These are phyloP conservation scores for Amaranthus hypochondriacus DNA, from an alignment of 148 eudicot genomes.

Conservation along the genomic window DNA sequence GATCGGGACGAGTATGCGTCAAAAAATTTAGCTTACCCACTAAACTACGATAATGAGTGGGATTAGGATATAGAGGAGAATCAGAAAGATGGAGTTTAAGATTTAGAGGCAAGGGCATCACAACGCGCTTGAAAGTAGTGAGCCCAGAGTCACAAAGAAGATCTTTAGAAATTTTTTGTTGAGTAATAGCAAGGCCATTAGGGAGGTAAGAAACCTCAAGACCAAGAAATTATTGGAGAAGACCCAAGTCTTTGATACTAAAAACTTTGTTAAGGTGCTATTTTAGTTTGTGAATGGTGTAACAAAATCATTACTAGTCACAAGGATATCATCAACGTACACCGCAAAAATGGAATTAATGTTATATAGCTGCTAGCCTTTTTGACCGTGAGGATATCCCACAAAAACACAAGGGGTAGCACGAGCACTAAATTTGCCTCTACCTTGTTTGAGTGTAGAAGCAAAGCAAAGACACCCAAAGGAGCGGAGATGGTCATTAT, in stretches of 20 bases:
- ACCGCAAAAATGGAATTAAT: neutral
- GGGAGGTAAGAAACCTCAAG: neutral
- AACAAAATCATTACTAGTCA: neutral
- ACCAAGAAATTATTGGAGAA: neutral
- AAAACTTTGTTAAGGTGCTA: neutral
- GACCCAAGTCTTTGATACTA: conserved; percentile 9
- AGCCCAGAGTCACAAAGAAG: neutral
- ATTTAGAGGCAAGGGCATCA: neutral
- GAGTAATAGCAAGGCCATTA: neutral
- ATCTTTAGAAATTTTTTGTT: neutral
- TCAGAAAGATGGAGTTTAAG: neutral
- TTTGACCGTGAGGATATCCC: too few species aligned
- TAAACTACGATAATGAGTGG: neutral
- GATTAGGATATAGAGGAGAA: neutral
- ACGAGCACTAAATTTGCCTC: too few species aligned
- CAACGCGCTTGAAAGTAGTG: neutral
- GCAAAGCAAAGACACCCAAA: too few species aligned
- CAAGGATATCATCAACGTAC: conserved; percentile 2
- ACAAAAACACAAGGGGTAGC: too few species aligned
- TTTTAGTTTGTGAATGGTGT: neutral
- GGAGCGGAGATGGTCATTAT: too few species aligned
- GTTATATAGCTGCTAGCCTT: too few species aligned
- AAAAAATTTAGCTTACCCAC: conserved; percentile 14
- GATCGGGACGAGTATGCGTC: neutral
- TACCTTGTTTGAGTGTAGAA: too few species aligned